Evolutionary conservation across 352 stramenopile genomes (phyloP).

Genomic region (Phytophthora pisi): DNA sequence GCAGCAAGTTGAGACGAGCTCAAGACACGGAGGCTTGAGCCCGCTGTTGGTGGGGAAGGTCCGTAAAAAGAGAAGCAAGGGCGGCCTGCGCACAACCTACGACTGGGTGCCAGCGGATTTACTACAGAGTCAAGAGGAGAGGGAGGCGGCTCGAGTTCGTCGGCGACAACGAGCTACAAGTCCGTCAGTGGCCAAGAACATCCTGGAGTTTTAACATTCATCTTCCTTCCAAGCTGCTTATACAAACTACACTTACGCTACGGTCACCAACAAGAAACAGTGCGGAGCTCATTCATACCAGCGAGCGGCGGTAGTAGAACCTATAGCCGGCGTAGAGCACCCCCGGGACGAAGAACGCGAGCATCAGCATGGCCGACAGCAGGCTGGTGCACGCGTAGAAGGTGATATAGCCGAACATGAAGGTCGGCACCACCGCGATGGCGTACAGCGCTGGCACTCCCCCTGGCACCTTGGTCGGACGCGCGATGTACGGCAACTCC

Average conservation of each 20-base stretch:
- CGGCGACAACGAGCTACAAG: slow-evolving; percentile 20
- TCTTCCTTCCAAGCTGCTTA: slow-evolving; percentile 1
- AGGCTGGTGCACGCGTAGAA: slow-evolving; percentile 44
- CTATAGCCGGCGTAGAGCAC: slow-evolving; percentile 35
- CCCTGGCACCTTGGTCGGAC: slow-evolving; percentile 62
- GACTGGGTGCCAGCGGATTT: slow-evolving; percentile 64
- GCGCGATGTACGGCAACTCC: slow-evolving; percentile 68
- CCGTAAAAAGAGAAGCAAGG: slow-evolving; percentile 15
- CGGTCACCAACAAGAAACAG: background rate
- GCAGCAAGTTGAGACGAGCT: background rate
- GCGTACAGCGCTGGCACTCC: slow-evolving; percentile 41
- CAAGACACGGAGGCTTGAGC: slow-evolving; percentile 11
- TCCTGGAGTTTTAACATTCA: slow-evolving; percentile 15
- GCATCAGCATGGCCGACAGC: slow-evolving; percentile 40
- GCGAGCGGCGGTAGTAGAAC: slow-evolving; percentile 31
- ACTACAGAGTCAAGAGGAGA: slow-evolving; percentile 38
- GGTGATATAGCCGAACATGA: slow-evolving; percentile 60
- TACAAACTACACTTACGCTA: slow-evolving; percentile 1
- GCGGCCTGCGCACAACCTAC: slow-evolving; percentile 49
- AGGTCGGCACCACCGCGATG: slow-evolving; percentile 42
- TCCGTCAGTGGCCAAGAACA: slow-evolving; percentile 16
- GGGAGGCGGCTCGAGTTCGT: slow-evolving; percentile 15
- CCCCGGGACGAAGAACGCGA: slow-evolving; percentile 44
- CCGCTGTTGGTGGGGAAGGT: slow-evolving; percentile 28
- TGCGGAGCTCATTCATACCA: slow-evolving; percentile 23